These are phyloP conservation scores for Ganoderma sp. DNA, from an alignment of 1,284 basidiomycete species.

Conservation along the genomic window DNA sequence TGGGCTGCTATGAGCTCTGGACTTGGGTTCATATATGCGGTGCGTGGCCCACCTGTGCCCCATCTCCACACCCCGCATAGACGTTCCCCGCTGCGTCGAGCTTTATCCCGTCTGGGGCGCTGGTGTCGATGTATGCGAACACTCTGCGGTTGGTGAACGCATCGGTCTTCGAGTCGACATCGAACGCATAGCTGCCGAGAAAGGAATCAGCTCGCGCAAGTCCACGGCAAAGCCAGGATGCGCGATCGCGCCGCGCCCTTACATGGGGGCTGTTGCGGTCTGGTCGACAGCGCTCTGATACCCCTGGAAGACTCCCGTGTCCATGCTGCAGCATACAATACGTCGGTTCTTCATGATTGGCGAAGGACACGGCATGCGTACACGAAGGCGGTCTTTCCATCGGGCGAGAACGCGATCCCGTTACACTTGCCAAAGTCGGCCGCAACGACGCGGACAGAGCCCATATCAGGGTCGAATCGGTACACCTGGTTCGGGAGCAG, in stretches of 20 bases:
- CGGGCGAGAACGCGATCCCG: constrained; percentile 69
- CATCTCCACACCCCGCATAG: constrained; percentile 74
- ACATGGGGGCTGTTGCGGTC: too few species aligned
- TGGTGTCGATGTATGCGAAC: constrained; percentile 74
- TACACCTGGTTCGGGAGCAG: constrained; percentile 75
- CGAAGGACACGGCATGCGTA: constrained; percentile 41
- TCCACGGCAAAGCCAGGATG: too few species aligned
- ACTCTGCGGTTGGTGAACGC: constrained; percentile 50
- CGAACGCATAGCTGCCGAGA: too few species aligned
- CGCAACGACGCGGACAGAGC: constrained; percentile 69
- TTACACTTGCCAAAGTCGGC: too few species aligned
- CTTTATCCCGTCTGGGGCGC: constrained; percentile 65
- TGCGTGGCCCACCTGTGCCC: constrained; percentile 58
- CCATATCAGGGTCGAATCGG: constrained; percentile 67
- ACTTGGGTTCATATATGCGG: background rate
- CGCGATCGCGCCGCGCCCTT: too few species aligned
- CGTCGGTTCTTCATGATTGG: too few species aligned
- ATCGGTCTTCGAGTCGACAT: too few species aligned
- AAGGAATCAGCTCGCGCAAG: too few species aligned
- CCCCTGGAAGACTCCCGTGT: too few species aligned
- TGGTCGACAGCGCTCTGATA: too few species aligned
- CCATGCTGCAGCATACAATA: too few species aligned
- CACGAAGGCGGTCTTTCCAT: constrained; percentile 73
- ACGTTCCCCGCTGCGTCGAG: constrained; percentile 70
- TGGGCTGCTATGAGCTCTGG: background rate